Evolutionary conservation across 1,139 yeast species (phyloP), one percentile per base, ranked within the genome.

Genomic region (Scheffersomyces titani): DNA sequence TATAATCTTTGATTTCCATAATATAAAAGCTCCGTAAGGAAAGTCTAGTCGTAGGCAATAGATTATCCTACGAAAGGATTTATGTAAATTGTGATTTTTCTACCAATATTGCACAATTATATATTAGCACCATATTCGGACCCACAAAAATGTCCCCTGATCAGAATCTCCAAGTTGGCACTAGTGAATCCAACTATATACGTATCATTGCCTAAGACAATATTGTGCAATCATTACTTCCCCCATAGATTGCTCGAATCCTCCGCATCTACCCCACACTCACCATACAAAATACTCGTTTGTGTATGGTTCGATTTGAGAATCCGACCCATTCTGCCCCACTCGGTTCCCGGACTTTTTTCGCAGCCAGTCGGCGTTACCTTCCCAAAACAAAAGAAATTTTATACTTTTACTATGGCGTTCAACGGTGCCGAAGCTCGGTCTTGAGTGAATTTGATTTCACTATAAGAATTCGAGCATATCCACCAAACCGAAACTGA

Each of bases 341-440:
- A 30, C 40, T 30, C 40, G 40, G 40, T 30, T 2, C 40, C 49
- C 49, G 49, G 49, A 19, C 22, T 46, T 46, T 46, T 22, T 20
- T 22, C 20, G 49, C 49, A 20, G 49, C 49, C 49, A 19, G n/a
- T 46, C 49, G 49, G 49, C 22, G 49, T 46, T 46, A 18, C 49
- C n/a, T 46, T 22, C 49, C 49, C 18, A 46, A 46, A 46, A 30
- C 40, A 30, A 46, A 46, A 46, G 49, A 46, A 46, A 46, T 46
- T 46, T 22, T 1, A 45, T 6, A 5, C 11, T n/a, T 22, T 11
- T 46, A 46, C 49, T 19, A 46, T 46, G 24, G 48, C 48, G 48
- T 19, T 30, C 49, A 19, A 6, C 49, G 49, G 49, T 22, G 49
- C 49, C 49, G 49, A 46, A 46, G 22, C 49, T 46, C 49, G 49